Conservation (phyloP, 768 basidiomycete genomes). For the Suillus ampliporus region DNA sequence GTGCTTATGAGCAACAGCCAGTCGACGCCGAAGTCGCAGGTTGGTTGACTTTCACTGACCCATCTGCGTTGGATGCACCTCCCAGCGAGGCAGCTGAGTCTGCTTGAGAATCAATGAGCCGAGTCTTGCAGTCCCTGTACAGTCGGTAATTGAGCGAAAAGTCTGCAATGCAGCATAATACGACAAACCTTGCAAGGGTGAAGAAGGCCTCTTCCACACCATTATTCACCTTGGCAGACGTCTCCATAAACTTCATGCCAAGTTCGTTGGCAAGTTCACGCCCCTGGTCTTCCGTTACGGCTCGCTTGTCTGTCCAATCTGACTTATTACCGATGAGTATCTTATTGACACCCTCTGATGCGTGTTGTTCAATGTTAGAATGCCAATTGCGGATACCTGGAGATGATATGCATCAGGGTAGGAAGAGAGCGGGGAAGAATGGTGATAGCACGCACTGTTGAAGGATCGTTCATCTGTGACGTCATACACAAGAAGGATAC, state of each 20-base stretch:
- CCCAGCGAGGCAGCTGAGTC: conserved; percentile 52
- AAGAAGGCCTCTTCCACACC: conserved; percentile 99
- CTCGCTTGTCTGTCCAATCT: conserved; percentile 96
- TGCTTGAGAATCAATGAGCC: conserved; percentile 92
- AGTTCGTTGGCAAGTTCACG: conserved; percentile 91
- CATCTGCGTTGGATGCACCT: conserved; percentile 49
- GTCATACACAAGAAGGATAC: conserved; percentile 98
- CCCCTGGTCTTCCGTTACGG: conserved; percentile 91
- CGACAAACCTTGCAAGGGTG: conserved; percentile 85
- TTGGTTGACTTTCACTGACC: conserved; percentile 71
- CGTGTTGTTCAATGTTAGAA: conserved; percentile 97
- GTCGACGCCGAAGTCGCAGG: conserved; percentile 49
- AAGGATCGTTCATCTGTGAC: conserved; percentile 95
- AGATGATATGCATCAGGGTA: neutral
- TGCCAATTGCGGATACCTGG: conserved; percentile 99
- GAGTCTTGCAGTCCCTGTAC: conserved; percentile 92
- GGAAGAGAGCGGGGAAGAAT: conserved; percentile 17
- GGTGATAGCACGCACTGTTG: conserved; percentile 74
- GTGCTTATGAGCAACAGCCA: conserved; percentile 58
- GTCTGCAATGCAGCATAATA: neutral
- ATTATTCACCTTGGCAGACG: conserved; percentile 95
- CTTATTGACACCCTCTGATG: conserved; percentile 99
- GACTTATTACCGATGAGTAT: conserved; percentile 99
- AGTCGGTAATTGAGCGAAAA: neutral
- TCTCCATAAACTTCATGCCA: conserved; percentile 97